phyloP scores from a whole-genome alignment of 257 asterid genomes.

The Orobanche coerulescens region DNA sequence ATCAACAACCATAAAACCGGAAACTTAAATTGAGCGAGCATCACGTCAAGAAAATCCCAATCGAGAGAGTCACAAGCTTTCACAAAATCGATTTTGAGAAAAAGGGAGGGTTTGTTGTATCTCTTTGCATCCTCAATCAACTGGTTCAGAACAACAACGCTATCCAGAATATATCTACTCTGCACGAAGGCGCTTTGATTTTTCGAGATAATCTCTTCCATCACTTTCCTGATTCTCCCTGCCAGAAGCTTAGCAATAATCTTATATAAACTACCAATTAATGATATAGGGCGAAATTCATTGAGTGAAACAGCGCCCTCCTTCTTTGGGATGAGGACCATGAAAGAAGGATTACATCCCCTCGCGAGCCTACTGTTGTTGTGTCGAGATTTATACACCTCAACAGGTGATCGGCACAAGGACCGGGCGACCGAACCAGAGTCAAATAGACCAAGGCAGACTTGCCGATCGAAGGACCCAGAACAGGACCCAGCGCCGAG shows the following conservation, averaged over 20 bases:
- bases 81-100: neutral
- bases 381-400: too few species aligned
- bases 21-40: neutral
- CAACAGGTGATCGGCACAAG: too few species aligned
- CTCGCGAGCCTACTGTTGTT: neutral
- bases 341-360: too few species aligned
- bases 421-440: too few species aligned
- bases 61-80: neutral
- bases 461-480: too few species aligned
- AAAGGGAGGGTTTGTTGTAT: neutral
- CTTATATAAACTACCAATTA: neutral
- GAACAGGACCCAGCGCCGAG: too few species aligned
- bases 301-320: neutral
- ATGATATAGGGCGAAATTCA: neutral
- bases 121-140: neutral
- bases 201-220: neutral
- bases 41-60: neutral
- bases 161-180: neutral
- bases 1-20: too few species aligned
- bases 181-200: neutral
- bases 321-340: neutral
- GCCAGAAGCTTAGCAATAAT: neutral
- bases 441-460: too few species aligned
- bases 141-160: neutral
- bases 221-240: neutral